Conservation (phyloP, 768 basidiomycete species). For the Boletellus sp. region DNA sequence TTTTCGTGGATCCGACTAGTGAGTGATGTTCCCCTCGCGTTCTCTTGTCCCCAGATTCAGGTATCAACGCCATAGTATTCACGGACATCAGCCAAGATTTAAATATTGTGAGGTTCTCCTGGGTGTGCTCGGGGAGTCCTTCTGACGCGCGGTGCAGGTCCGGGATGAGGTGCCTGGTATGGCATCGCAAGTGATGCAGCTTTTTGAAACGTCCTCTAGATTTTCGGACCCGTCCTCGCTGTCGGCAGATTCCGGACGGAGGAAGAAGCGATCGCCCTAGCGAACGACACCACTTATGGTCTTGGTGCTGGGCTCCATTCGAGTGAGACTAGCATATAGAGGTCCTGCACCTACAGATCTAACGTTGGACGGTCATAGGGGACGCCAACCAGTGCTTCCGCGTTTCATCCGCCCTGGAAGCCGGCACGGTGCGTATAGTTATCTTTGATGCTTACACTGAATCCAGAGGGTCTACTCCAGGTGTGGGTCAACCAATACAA, state of each 20-base stretch:
- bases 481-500: slow-evolving; percentile 95
- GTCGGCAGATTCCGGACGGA: slow-evolving; percentile 84
- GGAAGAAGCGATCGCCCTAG: slow-evolving; percentile 77
- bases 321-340: slow-evolving; percentile 44
- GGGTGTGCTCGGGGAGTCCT: neutral
- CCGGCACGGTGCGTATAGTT: slow-evolving; percentile 67
- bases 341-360: neutral
- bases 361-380: slow-evolving; percentile 34
- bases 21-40: slow-evolving; percentile 27
- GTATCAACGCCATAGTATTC: slow-evolving; percentile 56
- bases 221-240: slow-evolving; percentile 91
- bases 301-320: slow-evolving; percentile 90
- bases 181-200: slow-evolving; percentile 6
- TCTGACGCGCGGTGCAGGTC: slow-evolving; percentile 29
- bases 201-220: slow-evolving; percentile 41
- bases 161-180: slow-evolving; percentile 27
- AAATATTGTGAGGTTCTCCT: slow-evolving; percentile 66
- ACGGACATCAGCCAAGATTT: slow-evolving; percentile 74
- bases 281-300: slow-evolving; percentile 88
- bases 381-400: slow-evolving; percentile 89
- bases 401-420: slow-evolving; percentile 80
- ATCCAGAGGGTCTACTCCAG: slow-evolving; percentile 32
- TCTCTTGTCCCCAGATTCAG: slow-evolving; percentile 4
- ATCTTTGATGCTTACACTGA: neutral
- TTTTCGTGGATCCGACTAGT: slow-evolving; percentile 88